Evolutionary conservation across 352 stramenopile genomes (phyloP).

Genomic region (Salisapilia sapeloensis): DNA sequence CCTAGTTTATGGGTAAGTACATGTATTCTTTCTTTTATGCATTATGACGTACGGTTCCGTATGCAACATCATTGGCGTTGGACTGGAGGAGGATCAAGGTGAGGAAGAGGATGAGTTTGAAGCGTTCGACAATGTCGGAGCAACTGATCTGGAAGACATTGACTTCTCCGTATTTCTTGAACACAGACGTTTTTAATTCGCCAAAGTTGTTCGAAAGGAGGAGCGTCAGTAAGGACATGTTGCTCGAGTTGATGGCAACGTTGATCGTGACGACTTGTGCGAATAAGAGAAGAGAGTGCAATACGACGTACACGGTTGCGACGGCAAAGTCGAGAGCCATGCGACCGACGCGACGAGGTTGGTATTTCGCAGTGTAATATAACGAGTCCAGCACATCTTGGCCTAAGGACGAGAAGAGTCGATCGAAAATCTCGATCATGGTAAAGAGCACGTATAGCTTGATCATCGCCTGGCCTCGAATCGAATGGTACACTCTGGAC

Average conservation of each 20-base stretch:
- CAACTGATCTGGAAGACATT: constrained; percentile 98
- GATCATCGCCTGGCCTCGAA: constrained; percentile 95
- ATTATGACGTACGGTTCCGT: constrained; percentile 40
- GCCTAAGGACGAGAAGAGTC: constrained; percentile 91
- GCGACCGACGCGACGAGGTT: constrained; percentile 42
- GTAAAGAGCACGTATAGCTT: constrained; percentile 98
- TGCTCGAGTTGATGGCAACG: constrained; percentile 91
- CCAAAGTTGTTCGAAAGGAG: constrained; percentile 98
- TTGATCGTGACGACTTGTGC: constrained; percentile 94
- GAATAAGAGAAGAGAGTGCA: constrained; percentile 92
- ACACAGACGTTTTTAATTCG: constrained; percentile 94
- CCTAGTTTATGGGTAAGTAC: too few relatives aligned
- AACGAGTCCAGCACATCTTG: constrained; percentile 94
- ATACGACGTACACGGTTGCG: constrained; percentile 61
- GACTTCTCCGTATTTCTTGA: constrained; percentile 94
- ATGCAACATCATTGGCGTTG: constrained; percentile 45
- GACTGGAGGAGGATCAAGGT: constrained; percentile 88
- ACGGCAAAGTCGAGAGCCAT: constrained; percentile 68
- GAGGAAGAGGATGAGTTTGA: constrained; percentile 95
- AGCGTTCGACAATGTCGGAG: constrained; percentile 94
- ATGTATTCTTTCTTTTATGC: background rate
- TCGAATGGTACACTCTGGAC: constrained; percentile 96
- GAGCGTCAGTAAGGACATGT: constrained; percentile 87
- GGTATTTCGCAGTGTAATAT: constrained; percentile 79
- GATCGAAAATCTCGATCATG: constrained; percentile 98